Base-by-base conservation (phyloP, 768 basidiomycete species). In the Hirschioporus abietinus region DNA sequence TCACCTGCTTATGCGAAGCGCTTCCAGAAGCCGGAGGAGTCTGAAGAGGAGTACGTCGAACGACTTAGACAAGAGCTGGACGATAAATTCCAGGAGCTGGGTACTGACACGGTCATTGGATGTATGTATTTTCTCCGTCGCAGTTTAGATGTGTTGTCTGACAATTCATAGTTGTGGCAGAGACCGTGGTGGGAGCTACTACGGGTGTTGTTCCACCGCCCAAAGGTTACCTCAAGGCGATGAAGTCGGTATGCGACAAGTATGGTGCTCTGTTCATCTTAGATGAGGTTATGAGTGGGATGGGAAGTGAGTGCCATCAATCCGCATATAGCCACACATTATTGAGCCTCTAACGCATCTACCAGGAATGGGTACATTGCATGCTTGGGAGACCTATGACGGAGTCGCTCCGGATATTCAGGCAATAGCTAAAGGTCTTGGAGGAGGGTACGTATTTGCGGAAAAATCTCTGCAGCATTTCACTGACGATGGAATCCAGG, bases 281-380 rank as follows among this genome's bases (percentile, higher is more conserved):
- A 36, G 95, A 96, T 72, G 95, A 96, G 77, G 91, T 95, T 60
- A 95, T 96, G 93, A 87, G 88, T 73, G 93, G 93, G 59, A 93
- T 95, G 90, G 92, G 93, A 66, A 86, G 93, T 90, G 73, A 77
- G 90, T 81, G 52, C 27, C 64, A 67, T 62, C 60, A 63, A 35
- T 60, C 63, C 35, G 5, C 23, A 23, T 8, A 12, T 57, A 6
- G 30, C 26, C 27, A 20, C 64, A 35, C 59, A 8, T 25, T 35
- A 63, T 52, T 64, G n/a, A 7, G 35, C 17, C 35, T 35, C 27
- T 35, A 9, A 18, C 25, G 24, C n/a, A 64, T 62, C 24, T 20
- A 58, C 20, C 68, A 93, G 91, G 92, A 30, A 92, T 95, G 87
- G 94, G 94, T 1, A 92, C 90, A 8, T 72, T 93, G 59, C 94